These are phyloP conservation scores for Boletus subcaerulescens DNA, from an alignment of 768 basidiomycete species.

Conservation along the genomic window DNA sequence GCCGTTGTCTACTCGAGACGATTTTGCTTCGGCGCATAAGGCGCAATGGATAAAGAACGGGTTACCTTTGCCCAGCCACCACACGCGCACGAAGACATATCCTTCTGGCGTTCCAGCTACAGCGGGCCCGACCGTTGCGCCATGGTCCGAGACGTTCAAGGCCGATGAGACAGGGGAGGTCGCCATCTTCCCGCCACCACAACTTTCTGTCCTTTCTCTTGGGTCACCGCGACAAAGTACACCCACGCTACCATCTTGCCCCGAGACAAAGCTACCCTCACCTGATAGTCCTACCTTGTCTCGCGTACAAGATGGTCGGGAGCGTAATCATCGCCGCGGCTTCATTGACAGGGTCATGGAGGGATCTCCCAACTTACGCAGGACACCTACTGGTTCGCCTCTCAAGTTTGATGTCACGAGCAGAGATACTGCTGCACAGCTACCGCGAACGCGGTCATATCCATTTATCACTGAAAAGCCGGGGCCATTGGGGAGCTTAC, in stretches of 20 bases:
- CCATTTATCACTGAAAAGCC: constrained; percentile 19
- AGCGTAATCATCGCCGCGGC: constrained; percentile 56
- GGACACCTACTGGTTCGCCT: constrained; percentile 52
- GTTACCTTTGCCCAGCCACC: constrained; percentile 11
- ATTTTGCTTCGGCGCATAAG: constrained; percentile 52
- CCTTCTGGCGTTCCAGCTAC: constrained; percentile 42
- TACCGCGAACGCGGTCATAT: constrained; percentile 38
- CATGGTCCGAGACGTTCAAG: constrained; percentile 32
- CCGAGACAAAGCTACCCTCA: constrained; percentile 5
- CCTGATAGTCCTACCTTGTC: constrained; percentile 11
- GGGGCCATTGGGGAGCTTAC: constrained; percentile 8
- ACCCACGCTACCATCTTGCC: constrained; percentile 5
- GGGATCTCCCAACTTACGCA: constrained; percentile 33
- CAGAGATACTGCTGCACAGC: constrained; percentile 22
- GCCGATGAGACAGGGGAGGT: background rate
- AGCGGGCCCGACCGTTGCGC: constrained; percentile 34
- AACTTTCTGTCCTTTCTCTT: constrained; percentile 18
- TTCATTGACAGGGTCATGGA: constrained; percentile 46
- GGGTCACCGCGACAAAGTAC: constrained; percentile 18
- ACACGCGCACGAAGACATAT: constrained; percentile 46
- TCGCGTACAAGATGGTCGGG: constrained; percentile 13
- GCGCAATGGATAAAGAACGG: constrained; percentile 27
- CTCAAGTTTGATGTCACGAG: constrained; percentile 20
- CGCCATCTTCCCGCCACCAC: background rate
- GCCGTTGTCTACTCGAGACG: constrained; percentile 54